Evolutionary conservation across 331 rosid species (phyloP), one percentile per base, ranked within the genome.

Genomic region (Telfairia occidentalis): DNA sequence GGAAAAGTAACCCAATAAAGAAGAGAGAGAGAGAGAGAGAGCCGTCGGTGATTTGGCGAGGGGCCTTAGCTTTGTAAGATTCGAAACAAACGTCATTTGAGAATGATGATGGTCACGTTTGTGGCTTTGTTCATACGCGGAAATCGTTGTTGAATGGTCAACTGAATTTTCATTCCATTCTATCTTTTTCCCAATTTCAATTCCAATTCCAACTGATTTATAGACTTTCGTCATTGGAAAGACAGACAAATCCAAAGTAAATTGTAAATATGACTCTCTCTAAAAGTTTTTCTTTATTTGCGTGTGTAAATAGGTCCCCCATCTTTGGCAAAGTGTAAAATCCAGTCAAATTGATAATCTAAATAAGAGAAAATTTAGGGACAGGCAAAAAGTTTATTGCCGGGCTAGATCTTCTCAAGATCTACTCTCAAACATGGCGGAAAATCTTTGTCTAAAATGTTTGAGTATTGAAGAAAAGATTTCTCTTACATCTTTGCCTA

Each of bases 51-150:
- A 66, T 23, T 66, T 21, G 45, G 48, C 29, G 72, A 49, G 50
- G 50, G 16, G 32, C 49, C 9, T 11, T 5, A 0, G 30, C 19
- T 43, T 69, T 15, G 74, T 26, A 69, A 42, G 37, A 69, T 43
- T 42, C 74, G 57, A 45, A 26, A 35, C 40, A 26, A 43, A 45
- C 40, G 73, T 67, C 18, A 19, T n/a, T 37, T 9, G 24, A 1
- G 24, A 61, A 61, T 61, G 53, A 66, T 40, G 73, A 40, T 38
- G 52, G 53, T 66, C 73, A 66, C 73, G 73, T 21, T 23, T 11
- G 29, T 26, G 32, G 42, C 67, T 66, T 66, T 23, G 73, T 66
- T 42, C 53, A 21, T 40, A 42, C 37, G 35, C 73, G 21, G 35
- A 40, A 66, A 23, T 19, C 1, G 18, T 10, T 66, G 19, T 12